Evolutionary conservation across 768 basidiomycete species (phyloP).

Genomic region (Auriscalpium orientale): DNA sequence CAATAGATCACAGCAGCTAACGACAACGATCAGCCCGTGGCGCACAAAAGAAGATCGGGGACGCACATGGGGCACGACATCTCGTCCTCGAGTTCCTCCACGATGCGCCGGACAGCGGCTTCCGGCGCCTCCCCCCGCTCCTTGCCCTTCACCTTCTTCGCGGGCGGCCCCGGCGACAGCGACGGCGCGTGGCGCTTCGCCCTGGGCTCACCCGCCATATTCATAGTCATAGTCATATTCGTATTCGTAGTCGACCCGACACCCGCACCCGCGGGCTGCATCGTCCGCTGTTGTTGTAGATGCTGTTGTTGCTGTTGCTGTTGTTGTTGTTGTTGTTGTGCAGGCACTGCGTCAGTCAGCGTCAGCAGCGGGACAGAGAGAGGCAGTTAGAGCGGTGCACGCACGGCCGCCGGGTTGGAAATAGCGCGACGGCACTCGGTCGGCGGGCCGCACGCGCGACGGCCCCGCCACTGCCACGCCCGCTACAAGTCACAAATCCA

Average conservation of each 20-base stretch:
- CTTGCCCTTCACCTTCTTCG: constrained; percentile 38
- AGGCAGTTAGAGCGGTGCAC: too few relatives aligned
- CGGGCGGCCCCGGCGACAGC: neutral
- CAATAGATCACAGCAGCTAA: constrained; percentile 68
- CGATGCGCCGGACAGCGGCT: constrained; percentile 20
- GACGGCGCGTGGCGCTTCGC: constrained; percentile 5
- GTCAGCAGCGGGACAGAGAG: too few relatives aligned
- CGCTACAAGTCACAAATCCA: too few relatives aligned
- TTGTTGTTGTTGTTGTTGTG: too few relatives aligned
- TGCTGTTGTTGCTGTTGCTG: neutral
- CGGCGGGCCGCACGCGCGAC: neutral
- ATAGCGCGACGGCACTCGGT: too few relatives aligned
- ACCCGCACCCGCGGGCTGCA: neutral
- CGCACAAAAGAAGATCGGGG: neutral
- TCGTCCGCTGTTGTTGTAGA: neutral
- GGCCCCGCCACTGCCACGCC: neutral
- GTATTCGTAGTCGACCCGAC: neutral
- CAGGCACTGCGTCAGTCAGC: too few relatives aligned
- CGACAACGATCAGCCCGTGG: constrained; percentile 3
- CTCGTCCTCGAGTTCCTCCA: constrained; percentile 54
- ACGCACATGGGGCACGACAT: constrained; percentile 68
- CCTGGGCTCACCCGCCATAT: neutral
- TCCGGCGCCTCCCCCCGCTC: constrained; percentile 21
- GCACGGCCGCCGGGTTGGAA: too few relatives aligned
- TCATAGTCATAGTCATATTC: neutral